Evolutionary conservation across 192 early-diverging fungal species (phyloP).

Genomic region (Coemansia sp.): DNA sequence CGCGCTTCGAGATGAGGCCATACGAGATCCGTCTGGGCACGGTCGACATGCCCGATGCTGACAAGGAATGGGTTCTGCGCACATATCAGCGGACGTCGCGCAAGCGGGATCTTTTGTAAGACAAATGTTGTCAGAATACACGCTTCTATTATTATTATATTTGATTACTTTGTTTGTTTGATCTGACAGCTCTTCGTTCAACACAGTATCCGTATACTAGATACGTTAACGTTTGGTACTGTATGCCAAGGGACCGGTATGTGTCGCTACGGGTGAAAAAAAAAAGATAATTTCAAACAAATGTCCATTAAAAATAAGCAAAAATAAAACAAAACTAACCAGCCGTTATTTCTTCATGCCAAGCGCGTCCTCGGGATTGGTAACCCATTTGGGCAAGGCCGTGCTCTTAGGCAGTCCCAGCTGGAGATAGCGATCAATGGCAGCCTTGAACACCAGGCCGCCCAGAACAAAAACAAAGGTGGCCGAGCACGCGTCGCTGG

Average conservation of each 20-base stretch:
- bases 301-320: no score
- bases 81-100: slow-evolving; percentile 87
- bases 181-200: no score
- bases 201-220: no score
- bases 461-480: slow-evolving; percentile 55
- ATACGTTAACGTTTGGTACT: no score
- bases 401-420: slow-evolving; percentile 50
- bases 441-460: slow-evolving; percentile 39
- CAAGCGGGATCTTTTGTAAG: slow-evolving; percentile 73
- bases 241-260: no score
- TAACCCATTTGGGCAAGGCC: slow-evolving; percentile 49
- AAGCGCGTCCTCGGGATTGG: slow-evolving; percentile 43
- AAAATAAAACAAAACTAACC: not conserved
- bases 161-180: no score
- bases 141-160: not conserved
- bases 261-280: no score
- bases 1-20: slow-evolving; percentile 95
- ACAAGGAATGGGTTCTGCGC: slow-evolving; percentile 94
- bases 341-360: slow-evolving; percentile 20
- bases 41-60: slow-evolving; percentile 89
- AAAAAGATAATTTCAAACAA: no score
- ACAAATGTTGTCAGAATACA: not conserved
- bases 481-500: slow-evolving; percentile 45
- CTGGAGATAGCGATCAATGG: slow-evolving; percentile 46
- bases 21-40: slow-evolving; percentile 97